Conservation (phyloP, 345 rosid species). For the Fremontodendron californicum region DNA sequence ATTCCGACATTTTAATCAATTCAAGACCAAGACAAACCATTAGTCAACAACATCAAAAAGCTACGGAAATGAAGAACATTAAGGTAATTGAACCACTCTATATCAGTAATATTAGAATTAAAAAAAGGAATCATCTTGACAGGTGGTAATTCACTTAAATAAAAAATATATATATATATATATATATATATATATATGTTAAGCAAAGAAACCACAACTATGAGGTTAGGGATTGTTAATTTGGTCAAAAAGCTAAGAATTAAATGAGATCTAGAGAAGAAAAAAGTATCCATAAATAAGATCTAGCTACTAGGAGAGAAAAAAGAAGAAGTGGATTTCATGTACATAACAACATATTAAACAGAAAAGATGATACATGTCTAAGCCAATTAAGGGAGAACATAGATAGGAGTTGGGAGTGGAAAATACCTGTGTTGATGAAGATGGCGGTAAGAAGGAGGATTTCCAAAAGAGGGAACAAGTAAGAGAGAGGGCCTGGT, state of each 20-base stretch:
- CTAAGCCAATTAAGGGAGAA: not conserved
- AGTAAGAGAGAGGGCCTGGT: not conserved
- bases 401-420: too few species aligned
- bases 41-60: not conserved
- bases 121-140: not conserved
- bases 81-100: not conserved
- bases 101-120: not conserved
- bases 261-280: not conserved
- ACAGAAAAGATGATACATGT: not conserved
- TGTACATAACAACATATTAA: not conserved
- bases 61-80: not conserved
- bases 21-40: not conserved
- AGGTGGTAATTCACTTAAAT: not conserved
- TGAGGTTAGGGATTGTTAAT: not conserved
- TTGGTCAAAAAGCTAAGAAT: not conserved
- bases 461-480: not conserved
- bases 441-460: not conserved
- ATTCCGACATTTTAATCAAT: not conserved
- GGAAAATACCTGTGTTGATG: not conserved
- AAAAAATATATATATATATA: too few species aligned
- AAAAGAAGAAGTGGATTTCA: not conserved
- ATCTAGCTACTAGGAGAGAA: not conserved
- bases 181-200: not conserved
- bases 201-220: not conserved
- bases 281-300: constrained; percentile 14